Conservation (phyloP, 352 stramenopile genomes). For the Pythium coloratum region DNA sequence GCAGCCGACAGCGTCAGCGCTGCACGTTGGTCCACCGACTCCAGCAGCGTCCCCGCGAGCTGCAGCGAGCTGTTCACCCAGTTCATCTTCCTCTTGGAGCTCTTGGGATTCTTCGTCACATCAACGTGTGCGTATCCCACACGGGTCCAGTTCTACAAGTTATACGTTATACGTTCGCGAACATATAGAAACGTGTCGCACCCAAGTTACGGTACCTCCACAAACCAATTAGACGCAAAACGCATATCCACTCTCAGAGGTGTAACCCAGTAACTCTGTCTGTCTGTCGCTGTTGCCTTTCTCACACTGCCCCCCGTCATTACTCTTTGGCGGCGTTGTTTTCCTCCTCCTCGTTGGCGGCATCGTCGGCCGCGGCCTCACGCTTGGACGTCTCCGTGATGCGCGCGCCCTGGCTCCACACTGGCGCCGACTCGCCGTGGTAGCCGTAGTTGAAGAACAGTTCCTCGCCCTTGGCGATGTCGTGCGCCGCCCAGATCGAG, state of each 20-base stretch:
- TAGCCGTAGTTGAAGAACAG: conserved; percentile 70
- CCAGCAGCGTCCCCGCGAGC: conserved; percentile 73
- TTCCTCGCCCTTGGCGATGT: conserved; percentile 78
- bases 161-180: conserved; percentile 1
- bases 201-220: neutral
- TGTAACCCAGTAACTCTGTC: neutral
- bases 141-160: neutral
- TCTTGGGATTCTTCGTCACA: neutral
- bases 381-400: conserved; percentile 29
- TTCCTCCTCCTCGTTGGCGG: conserved; percentile 1
- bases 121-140: neutral
- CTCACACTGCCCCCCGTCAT: neutral
- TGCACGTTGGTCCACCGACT: conserved; percentile 85
- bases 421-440: conserved; percentile 49
- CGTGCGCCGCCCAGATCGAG: conserved; percentile 78
- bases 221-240: neutral
- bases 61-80: conserved; percentile 86
- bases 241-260: neutral
- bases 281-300: neutral
- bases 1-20: conserved; percentile 63
- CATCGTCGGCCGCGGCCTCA: conserved; percentile 13
- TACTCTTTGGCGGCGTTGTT: conserved; percentile 1
- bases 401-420: conserved; percentile 50
- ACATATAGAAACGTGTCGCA: neutral
- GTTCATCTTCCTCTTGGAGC: conserved; percentile 47